Evolutionary conservation across 768 basidiomycete genomes (phyloP), one percentile per base, ranked within the genome.

Genomic region (Suillus weaverae): DNA sequence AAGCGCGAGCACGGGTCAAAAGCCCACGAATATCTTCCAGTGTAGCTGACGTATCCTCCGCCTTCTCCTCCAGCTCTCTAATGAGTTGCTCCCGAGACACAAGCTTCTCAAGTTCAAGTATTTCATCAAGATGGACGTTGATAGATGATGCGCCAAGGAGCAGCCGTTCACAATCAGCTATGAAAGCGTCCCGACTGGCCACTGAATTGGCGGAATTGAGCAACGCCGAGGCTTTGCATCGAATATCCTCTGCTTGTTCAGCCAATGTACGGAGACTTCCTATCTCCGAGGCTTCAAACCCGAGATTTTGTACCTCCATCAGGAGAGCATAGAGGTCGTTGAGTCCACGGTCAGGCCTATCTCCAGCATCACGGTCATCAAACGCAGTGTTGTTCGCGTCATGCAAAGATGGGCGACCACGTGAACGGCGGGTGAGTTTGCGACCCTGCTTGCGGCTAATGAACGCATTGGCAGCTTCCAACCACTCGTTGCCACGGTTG

Each of bases 281-380:
- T 35, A 94, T 89, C 76, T 97, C 95, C 5, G 85, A 84, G 54
- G 88, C 85, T 66, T 97, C 94, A 69, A 97, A 97, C 0, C 94
- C 93, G 16, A 97, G 84, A 10, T 76, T 81, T 62, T 92, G 87
- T 6, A 91, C 93, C 70, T 95, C 89, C 4, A 78, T 72, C 18
- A 97, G 77, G 13, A 96, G 79, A 3, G 80, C 78, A 68, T 89
- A 86, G 10, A 97, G 82, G 66, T 92, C 91, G 36, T 85, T 85
- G 33, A 94, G 76, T 48, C 85, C 83, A 48, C 88, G 85, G 68
- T 94, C 91, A 20, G 89, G 88, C 66, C 85, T 84, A 67, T 92
- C 89, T 26, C 83, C 83, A 13, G 84, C 83, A 62, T 93, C 89
- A 65, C 75, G 75, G 39, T 77, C 76, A 32, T 76, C 75, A 39